These are phyloP conservation scores for Elaeagnus macrophylla DNA, from an alignment of 306 rosid species.

Conservation along the genomic window DNA sequence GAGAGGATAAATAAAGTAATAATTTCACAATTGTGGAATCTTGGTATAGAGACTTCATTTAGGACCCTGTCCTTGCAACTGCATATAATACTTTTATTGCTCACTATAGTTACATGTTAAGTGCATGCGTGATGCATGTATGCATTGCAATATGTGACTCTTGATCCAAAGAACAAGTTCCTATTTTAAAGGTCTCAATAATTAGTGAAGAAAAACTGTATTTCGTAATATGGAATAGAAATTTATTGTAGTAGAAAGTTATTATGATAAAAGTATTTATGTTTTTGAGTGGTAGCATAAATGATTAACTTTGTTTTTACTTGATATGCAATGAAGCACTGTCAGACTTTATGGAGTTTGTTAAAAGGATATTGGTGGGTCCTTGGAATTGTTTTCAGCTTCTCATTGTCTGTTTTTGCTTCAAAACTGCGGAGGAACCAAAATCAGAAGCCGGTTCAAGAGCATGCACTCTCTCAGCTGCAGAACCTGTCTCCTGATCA, in stretches of 20 bases:
- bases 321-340: slow-evolving; percentile 26
- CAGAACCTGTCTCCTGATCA: slow-evolving; percentile 19
- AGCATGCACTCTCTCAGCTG: slow-evolving; percentile 24
- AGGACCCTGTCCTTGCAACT: slow-evolving; percentile 1
- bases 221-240: not conserved
- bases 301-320: slow-evolving; percentile 12
- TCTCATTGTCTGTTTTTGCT: slow-evolving; percentile 31
- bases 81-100: slow-evolving; percentile 1
- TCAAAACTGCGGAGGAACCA: slow-evolving; percentile 32
- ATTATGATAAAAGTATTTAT: not conserved
- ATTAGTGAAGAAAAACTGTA: not conserved
- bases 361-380: slow-evolving; percentile 43
- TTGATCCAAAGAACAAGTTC: slow-evolving; percentile 1
- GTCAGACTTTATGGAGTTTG: slow-evolving; percentile 23
- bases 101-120: slow-evolving; percentile 1
- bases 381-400: slow-evolving; percentile 41
- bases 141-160: not conserved
- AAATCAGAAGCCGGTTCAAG: slow-evolving; percentile 29
- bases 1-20: too few species aligned
- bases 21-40: too few species aligned
- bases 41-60: not conserved
- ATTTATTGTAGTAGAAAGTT: not conserved
- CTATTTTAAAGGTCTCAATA: not conserved
- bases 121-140: not conserved
- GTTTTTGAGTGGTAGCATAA: not conserved